A percentile compares a stretch with the other conserved stretches of the same genome.
phyloP scores from a whole-genome alignment of 768 basidiomycete genomes.

The Boletales sp. region DNA sequence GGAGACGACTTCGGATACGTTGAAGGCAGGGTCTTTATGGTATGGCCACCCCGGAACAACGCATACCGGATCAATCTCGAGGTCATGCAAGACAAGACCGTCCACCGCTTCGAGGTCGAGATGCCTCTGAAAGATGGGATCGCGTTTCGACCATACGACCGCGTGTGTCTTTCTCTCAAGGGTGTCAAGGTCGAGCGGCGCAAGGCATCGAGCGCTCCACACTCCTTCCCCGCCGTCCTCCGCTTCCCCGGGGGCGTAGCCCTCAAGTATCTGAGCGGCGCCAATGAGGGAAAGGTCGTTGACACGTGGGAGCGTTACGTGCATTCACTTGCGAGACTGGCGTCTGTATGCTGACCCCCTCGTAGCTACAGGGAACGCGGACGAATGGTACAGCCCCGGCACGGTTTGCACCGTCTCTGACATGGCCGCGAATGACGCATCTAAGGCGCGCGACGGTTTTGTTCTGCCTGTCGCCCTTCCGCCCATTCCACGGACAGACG shows the following conservation, averaged over 20 bases:
- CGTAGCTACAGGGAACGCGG: constrained; percentile 9
- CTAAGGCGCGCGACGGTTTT: not conserved
- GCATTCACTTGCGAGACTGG: not conserved
- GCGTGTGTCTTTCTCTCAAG: constrained; percentile 45
- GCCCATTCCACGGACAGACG: not conserved
- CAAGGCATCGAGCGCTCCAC: constrained; percentile 23
- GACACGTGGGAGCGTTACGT: constrained; percentile 42
- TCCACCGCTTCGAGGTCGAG: constrained; percentile 37
- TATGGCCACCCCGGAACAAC: constrained; percentile 34
- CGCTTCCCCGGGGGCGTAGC: constrained; percentile 41
- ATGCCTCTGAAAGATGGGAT: constrained; percentile 35
- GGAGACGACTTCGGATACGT: constrained; percentile 38
- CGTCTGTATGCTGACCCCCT: not conserved
- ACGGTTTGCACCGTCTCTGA: constrained; percentile 11
- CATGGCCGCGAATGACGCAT: constrained; percentile 6
- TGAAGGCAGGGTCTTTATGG: constrained; percentile 42
- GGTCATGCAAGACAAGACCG: constrained; percentile 9
- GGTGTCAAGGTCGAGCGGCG: constrained; percentile 36
- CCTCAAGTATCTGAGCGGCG: constrained; percentile 35
- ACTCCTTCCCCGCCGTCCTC: constrained; percentile 39
- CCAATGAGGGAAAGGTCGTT: constrained; percentile 27
- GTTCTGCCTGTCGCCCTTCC: not conserved
- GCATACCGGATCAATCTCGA: constrained; percentile 32
- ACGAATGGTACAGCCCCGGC: constrained; percentile 27
- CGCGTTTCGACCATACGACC: constrained; percentile 39